Percentiles rank a stretch among this genome's conserved stretches.
Evolutionary conservation across 345 rosid species (phyloP).

Genomic region (Populus pruinosa): DNA sequence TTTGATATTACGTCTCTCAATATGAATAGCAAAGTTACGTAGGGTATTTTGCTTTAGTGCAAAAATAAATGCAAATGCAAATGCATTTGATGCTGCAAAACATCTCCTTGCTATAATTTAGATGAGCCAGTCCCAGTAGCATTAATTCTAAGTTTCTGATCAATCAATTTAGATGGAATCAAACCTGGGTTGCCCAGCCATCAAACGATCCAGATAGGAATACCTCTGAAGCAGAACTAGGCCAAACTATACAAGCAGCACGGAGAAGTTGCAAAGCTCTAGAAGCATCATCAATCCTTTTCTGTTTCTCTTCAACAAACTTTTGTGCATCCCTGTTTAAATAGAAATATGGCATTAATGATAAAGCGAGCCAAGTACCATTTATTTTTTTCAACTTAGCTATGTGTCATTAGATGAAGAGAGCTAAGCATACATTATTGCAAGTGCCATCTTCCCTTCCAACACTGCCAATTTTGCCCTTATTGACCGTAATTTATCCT

Average conservation of each 20-base stretch:
- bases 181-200: slow-evolving; percentile 87
- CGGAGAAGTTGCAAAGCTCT: slow-evolving; percentile 65
- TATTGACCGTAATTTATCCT: slow-evolving; percentile 65
- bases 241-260: slow-evolving; percentile 72
- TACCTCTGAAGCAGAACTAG: slow-evolving; percentile 80
- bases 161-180: slow-evolving; percentile 20
- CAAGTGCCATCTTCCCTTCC: slow-evolving; percentile 89
- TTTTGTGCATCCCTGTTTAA: slow-evolving; percentile 67
- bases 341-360: neutral
- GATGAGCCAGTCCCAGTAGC: neutral
- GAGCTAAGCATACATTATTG: slow-evolving; percentile 49
- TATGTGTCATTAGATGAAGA: slow-evolving; percentile 5
- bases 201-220: slow-evolving; percentile 85
- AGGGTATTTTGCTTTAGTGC: neutral
- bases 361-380: neutral
- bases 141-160: neutral
- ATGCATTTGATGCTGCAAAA: neutral
- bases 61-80: neutral
- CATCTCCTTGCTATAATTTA: neutral
- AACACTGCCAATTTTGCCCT: slow-evolving; percentile 76
- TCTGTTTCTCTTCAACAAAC: slow-evolving; percentile 70
- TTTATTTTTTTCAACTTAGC: neutral
- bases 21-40: neutral
- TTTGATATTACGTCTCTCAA: neutral
- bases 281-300: slow-evolving; percentile 54